These are phyloP conservation scores for Podila epicladia DNA, from an alignment of 192 early-diverging fungal genomes.

Conservation along the genomic window DNA sequence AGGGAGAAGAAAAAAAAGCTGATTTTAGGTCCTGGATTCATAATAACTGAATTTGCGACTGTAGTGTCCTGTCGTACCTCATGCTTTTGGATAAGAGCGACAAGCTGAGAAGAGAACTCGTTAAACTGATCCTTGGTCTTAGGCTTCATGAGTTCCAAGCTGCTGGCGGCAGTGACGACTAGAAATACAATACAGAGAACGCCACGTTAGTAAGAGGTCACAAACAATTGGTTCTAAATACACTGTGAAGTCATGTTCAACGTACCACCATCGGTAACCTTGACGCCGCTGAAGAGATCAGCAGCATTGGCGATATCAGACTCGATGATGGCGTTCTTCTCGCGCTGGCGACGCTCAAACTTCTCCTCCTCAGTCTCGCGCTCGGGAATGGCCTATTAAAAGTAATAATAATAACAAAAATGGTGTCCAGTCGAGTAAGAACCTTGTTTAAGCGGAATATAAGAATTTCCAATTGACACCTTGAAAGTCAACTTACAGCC, in stretches of 20 bases:
- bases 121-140: constrained; percentile 76
- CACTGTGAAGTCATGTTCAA: too few relatives aligned
- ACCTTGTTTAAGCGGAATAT: too few relatives aligned
- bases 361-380: constrained; percentile 62
- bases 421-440: background rate
- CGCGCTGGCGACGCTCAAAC: constrained; percentile 62
- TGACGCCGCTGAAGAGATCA: constrained; percentile 72
- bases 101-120: constrained; percentile 67
- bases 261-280: constrained; percentile 61
- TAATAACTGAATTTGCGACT: too few relatives aligned
- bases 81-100: constrained; percentile 65
- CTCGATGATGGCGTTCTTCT: constrained; percentile 66
- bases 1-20: background rate
- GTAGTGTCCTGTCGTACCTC: constrained; percentile 25
- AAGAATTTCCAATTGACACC: too few relatives aligned
- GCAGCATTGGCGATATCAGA: constrained; percentile 70
- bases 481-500: constrained; percentile 22
- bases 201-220: background rate
- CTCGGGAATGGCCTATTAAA: constrained; percentile 40
- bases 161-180: constrained; percentile 37
- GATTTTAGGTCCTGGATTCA: background rate
- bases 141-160: constrained; percentile 62
- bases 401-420: too few relatives aligned
- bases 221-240: background rate
- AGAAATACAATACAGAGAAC: background rate